Conservation (phyloP, 805 yeast genomes). For the Vanderwaltozyma tropicalis region DNA sequence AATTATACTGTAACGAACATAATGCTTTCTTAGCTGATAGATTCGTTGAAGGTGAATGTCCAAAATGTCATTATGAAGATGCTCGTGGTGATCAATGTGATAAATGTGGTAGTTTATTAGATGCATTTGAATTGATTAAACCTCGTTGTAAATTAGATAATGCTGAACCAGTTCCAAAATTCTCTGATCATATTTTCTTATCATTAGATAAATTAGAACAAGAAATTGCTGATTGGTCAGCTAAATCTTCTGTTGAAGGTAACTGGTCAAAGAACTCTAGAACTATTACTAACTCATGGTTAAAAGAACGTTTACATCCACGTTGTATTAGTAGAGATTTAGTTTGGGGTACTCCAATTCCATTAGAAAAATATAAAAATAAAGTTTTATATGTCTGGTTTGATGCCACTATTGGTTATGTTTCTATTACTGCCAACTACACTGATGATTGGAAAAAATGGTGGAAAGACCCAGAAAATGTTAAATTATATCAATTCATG, state of each 20-base stretch:
- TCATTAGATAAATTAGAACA: conserved; percentile 78
- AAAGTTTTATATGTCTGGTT: conserved; percentile 98
- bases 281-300: conserved; percentile 86
- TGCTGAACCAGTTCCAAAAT: conserved; percentile 66
- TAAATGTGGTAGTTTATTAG: conserved; percentile 79
- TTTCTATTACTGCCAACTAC: conserved; percentile 92
- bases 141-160: conserved; percentile 94
- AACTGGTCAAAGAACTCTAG: conserved; percentile 87
- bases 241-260: conserved; percentile 57
- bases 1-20: conserved; percentile 84
- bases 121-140: conserved; percentile 85
- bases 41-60: conserved; percentile 95
- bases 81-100: conserved; percentile 99
- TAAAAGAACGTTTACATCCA: conserved; percentile 83
- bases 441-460: conserved; percentile 71
- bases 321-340: conserved; percentile 96
- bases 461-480: conserved; percentile 94
- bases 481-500: conserved; percentile 90
- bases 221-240: conserved; percentile 61
- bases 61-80: conserved; percentile 87
- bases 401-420: conserved; percentile 95
- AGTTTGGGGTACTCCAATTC: conserved; percentile 98
- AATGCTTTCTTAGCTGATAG: conserved; percentile 90
- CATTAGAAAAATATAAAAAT: conserved; percentile 71
- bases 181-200: conserved; percentile 79